Evolutionary conservation across 1,284 basidiomycete species (phyloP).

Genomic region (Sporisorium reilianum): DNA sequence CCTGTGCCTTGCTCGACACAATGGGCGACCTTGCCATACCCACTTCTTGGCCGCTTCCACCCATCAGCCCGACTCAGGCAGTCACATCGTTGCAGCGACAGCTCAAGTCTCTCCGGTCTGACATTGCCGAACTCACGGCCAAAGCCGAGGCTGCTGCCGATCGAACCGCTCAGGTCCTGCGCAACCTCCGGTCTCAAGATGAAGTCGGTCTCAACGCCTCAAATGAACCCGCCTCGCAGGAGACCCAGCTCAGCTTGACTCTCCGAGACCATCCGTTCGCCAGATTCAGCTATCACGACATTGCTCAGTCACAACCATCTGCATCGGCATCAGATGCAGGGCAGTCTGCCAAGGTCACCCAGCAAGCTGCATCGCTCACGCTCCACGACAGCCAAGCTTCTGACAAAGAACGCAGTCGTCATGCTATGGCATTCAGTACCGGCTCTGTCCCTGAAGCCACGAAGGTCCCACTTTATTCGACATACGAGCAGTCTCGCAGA

Average conservation of each 20-base stretch:
- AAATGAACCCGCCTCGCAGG: conserved; percentile 1
- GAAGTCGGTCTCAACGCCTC: neutral
- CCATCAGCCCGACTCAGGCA: conserved; percentile 1
- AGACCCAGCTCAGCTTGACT: conserved; percentile 8
- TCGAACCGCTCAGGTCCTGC: conserved; percentile 9
- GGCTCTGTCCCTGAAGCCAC: neutral
- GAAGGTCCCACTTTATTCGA: neutral
- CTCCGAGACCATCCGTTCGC: conserved; percentile 10
- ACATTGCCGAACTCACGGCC: conserved; percentile 9
- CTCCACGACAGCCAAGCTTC: neutral
- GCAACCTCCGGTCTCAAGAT: conserved; percentile 4
- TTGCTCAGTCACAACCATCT: neutral
- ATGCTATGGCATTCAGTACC: neutral
- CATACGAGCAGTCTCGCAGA: conserved; percentile 14
- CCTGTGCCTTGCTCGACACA: neutral
- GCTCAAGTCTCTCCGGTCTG: conserved; percentile 3
- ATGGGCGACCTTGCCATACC: conserved; percentile 7
- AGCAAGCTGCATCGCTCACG: neutral
- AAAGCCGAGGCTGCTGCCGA: conserved; percentile 17
- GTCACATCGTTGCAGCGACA: neutral
- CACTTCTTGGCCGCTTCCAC: conserved; percentile 10
- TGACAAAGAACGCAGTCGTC: neutral
- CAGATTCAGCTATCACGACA: conserved; percentile 9
- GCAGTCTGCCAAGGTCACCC: neutral
- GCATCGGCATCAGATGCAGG: neutral